Base-by-base conservation (phyloP, 768 basidiomycete genomes). In the Dictyophora rubrovolvata region DNA sequence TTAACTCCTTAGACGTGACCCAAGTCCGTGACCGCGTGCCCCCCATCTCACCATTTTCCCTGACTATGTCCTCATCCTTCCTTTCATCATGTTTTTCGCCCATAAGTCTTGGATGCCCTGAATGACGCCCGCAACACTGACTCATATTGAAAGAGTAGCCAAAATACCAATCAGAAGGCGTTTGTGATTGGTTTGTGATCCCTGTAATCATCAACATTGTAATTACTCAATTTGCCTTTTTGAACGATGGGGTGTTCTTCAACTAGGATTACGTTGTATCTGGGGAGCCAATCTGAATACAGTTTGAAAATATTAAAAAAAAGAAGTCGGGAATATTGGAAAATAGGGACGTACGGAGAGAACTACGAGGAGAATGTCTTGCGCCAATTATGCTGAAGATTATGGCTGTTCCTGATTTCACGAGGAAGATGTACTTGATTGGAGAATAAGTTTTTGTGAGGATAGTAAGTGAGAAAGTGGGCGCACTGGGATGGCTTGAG, bases 221-320 rank as follows among this genome's bases (percentile, higher is more conserved):
- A 79, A 50, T 65, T 65, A 14, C 62, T 60, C 56, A 60, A 69
- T n/a, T 65, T 60, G 48, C 71, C 72, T 21, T 64, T 60, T 33
- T 77, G 72, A 76, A 81, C 78, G 66, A 79, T 69, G 62, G 75
- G 74, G 69, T 81, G 78, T 67, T 80, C 79, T 63, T 75, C 72
- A 18, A 77, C 65, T 36, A 80, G 70, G 63, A 80, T 73, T 42
- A 69, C 68, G 61, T 69, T 69, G 71, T 75, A 79, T 65, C 78
- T 78, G 17, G 75, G 72, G 52, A 79, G 74, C 79, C 79, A 81
- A 70, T 81, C n/a, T n/a, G n/a, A n/a, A n/a, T n/a, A n/a, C n/a
- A n/a, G n/a, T n/a, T n/a, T n/a, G n/a, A n/a, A n/a, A 56, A 6
- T 10, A 37, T n/a, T n/a, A n/a, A n/a, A n/a, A n/a, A n/a, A n/a